These are phyloP conservation scores for Fraxinus angustifolia DNA, from an alignment of 305 asterid species.

Conservation along the genomic window DNA sequence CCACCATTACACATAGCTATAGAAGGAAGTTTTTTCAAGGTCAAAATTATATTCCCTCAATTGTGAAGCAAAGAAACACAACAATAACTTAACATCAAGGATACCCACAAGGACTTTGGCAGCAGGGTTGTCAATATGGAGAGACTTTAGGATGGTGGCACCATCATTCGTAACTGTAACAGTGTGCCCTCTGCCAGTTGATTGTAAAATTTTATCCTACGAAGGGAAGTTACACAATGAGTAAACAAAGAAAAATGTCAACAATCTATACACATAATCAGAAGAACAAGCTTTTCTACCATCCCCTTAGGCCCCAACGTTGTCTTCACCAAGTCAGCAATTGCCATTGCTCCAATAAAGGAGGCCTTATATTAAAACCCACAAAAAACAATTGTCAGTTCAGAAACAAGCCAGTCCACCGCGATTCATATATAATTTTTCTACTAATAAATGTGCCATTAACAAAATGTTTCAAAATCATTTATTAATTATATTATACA, in stretches of 20 bases:
- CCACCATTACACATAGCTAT: background rate
- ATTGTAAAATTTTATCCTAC: slow-evolving; percentile 93
- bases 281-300: slow-evolving; percentile 38
- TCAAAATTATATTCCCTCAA: background rate
- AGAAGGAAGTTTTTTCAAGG: background rate
- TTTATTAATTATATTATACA: background rate
- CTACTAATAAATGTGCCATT: background rate
- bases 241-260: background rate
- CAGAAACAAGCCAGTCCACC: background rate
- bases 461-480: background rate
- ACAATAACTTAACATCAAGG: slow-evolving; percentile 28
- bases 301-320: slow-evolving; percentile 97
- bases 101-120: slow-evolving; percentile 98
- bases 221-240: slow-evolving; percentile 9
- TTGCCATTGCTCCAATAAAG: slow-evolving; percentile 92
- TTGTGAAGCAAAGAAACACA: background rate
- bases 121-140: slow-evolving; percentile 94
- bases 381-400: slow-evolving; percentile 10
- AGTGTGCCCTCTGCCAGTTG: slow-evolving; percentile 87
- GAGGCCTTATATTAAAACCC: slow-evolving; percentile 48
- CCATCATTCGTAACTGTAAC: slow-evolving; percentile 98
- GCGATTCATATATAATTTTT: background rate
- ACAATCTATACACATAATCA: slow-evolving; percentile 9
- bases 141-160: slow-evolving; percentile 95
- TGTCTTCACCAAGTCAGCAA: slow-evolving; percentile 91